Percentiles rank a stretch among this genome's conserved stretches.
phyloP scores from a whole-genome alignment of 768 basidiomycete species.

The Suillus tomentosus region DNA sequence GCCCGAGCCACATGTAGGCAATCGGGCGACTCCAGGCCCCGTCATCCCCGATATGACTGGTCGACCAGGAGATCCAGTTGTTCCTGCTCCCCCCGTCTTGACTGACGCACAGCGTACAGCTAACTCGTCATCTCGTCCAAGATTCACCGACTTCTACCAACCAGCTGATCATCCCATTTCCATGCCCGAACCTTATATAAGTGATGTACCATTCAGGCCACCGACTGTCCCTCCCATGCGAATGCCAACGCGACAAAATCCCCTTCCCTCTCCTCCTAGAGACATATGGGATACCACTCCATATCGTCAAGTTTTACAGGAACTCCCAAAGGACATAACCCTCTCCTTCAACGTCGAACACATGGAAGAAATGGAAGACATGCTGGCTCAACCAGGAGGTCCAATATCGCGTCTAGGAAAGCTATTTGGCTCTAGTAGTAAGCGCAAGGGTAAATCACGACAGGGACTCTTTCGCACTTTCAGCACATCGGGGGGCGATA shows the following conservation, averaged over 20 bases:
- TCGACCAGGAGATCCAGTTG: conserved; percentile 2
- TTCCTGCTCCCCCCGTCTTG: conserved; percentile 26
- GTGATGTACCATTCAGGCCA: conserved; percentile 11
- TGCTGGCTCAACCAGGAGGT: conserved; percentile 20
- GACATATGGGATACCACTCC: conserved; percentile 62
- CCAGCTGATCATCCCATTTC: conserved; percentile 16
- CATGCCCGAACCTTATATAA: conserved; percentile 2
- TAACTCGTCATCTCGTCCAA: conserved; percentile 20
- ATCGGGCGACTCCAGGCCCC: conserved; percentile 1
- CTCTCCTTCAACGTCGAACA: conserved; percentile 19
- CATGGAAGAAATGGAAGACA: conserved; percentile 13
- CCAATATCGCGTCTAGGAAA: conserved; percentile 23
- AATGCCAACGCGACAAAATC: conserved; percentile 40
- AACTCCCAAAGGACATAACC: conserved; percentile 48
- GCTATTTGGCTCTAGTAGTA: conserved; percentile 34
- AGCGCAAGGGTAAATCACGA: conserved; percentile 35
- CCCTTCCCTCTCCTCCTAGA: conserved; percentile 62
- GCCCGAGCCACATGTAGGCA: conserved; percentile 20
- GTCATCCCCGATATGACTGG: conserved; percentile 22
- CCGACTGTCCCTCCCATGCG: conserved; percentile 16
- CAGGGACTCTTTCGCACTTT: conserved; percentile 51
- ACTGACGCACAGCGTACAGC: conserved; percentile 14
- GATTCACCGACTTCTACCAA: conserved; percentile 33
- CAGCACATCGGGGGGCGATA: conserved; percentile 29
- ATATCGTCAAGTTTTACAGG: conserved; percentile 51